Base-by-base conservation (phyloP, 306 rosid species). In the Dryas alaskensis region DNA sequence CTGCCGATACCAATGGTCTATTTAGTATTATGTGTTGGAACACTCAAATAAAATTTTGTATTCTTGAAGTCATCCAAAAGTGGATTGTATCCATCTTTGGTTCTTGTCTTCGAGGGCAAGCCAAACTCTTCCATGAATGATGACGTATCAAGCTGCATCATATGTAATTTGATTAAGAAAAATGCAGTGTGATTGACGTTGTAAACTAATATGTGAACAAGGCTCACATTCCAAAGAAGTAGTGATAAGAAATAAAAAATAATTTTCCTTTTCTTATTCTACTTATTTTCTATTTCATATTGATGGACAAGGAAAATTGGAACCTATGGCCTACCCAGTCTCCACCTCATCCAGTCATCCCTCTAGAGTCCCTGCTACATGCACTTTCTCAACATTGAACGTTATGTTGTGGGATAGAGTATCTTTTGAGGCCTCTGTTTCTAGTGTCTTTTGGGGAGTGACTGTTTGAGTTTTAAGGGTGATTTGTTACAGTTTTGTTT, bases 41-140 rank as follows among this genome's bases (percentile, higher is more conserved):
- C 97, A 71, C 98, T 94, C 0, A 89, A 82, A 86, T 88, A 94
- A 84, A 92, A 75, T 80, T 94, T 94, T 1, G 98, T 92, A 74
- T 91, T 94, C 89, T 89, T 87, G 87, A 91, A 94, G 84, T 94
- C 96, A 78, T 94, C 95, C 59, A 94, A 72, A 72, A 94, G 92
- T 10, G 97, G 98, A 76, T 92, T 94, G 83, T 93, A 89, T 78
- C 96, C 98, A 12, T 88, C 98, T 84, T 85, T 89, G 40, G 93
- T 91, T 88, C 90, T 93, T 6, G 96, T 89, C 84, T 84, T 93
- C 7, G 92, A 78, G 22, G 97, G 94, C 88, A 91, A 81, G 70
- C 97, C 97, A 65, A 93, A 93, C 88, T 93, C 97, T 78, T 91
- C 98, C 97, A 93, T 93, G 84, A 93, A 93, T n/a, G 92, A 84